Conservation (phyloP, 805 yeast species). For the Ogataea glucozyma region DNA sequence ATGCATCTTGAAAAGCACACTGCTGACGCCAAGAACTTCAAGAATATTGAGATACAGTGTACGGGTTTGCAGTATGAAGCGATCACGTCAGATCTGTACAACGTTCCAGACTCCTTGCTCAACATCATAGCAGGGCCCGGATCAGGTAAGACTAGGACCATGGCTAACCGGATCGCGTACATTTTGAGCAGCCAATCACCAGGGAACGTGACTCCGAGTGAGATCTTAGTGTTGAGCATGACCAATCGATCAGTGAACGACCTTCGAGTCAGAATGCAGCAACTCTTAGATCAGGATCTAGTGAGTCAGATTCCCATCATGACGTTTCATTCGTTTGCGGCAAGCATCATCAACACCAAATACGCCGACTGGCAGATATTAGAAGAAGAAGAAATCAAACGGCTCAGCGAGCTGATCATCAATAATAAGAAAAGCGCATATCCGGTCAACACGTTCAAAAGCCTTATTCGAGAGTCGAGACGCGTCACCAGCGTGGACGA, state of each 20-base stretch:
- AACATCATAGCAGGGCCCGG: conserved; percentile 72
- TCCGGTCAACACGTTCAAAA: conserved; percentile 14
- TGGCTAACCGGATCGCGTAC: conserved; percentile 53
- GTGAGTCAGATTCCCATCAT: conserved; percentile 42
- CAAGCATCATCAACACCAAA: conserved; percentile 44
- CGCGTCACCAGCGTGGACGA: conserved; percentile 11
- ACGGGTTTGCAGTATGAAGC: conserved; percentile 32
- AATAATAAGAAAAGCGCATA: conserved; percentile 6
- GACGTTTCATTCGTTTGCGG: conserved; percentile 69
- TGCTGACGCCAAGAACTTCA: not conserved
- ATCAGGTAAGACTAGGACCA: conserved; percentile 67
- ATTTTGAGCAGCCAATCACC: conserved; percentile 38
- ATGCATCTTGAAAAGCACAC: no score
- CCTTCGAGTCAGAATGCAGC: conserved; percentile 35
- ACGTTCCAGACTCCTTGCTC: conserved; percentile 42
- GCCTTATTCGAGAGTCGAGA: conserved; percentile 18
- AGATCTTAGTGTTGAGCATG: conserved; percentile 62
- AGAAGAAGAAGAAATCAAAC: conserved; percentile 44
- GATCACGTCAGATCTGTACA: conserved; percentile 40
- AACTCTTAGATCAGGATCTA: conserved; percentile 36
- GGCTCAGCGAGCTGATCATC: conserved; percentile 17
- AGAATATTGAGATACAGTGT: conserved; percentile 15
- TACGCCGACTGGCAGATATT: conserved; percentile 40
- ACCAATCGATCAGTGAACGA: conserved; percentile 68
- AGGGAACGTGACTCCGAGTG: conserved; percentile 45